Evolutionary conservation across 148 eudicot genomes (phyloP).

Genomic region (Amaranthus hypochondriacus): DNA sequence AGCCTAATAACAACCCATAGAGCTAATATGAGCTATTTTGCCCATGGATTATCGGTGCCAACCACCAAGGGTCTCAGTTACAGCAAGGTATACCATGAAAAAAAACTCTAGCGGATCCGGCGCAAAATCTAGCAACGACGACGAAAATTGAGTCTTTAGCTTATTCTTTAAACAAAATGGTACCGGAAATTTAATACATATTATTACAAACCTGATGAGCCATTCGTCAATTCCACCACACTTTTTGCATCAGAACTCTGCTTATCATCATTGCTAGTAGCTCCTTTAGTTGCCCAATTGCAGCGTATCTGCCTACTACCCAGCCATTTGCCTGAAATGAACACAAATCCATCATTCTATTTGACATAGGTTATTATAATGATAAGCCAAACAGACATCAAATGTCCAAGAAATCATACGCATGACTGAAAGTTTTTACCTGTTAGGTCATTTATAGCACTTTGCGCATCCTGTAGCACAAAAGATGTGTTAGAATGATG

Average conservation of each 20-base stretch:
- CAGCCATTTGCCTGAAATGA: constrained; percentile 84
- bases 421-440: constrained; percentile 40
- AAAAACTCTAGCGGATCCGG: too few species aligned
- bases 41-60: too few species aligned
- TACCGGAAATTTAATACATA: not conserved
- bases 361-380: too few species aligned
- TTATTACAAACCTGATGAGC: constrained; percentile 67
- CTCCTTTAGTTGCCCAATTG: constrained; percentile 99
- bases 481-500: constrained; percentile 6
- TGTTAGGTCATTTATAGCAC: constrained; percentile 84
- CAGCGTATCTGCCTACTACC: constrained; percentile 98
- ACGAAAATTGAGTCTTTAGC: too few species aligned
- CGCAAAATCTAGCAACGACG: too few species aligned
- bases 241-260: constrained; percentile 73
- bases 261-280: constrained; percentile 69
- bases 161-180: too few species aligned
- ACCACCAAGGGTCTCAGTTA: too few species aligned
- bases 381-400: not conserved
- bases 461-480: constrained; percentile 80
- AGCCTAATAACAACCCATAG: too few species aligned
- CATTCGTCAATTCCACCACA: constrained; percentile 89
- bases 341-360: not conserved
- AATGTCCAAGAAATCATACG: not conserved
- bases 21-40: too few species aligned
- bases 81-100: too few species aligned